These are phyloP conservation scores for Aphanomyces astaci DNA, from an alignment of 352 stramenopile species.

Conservation along the genomic window DNA sequence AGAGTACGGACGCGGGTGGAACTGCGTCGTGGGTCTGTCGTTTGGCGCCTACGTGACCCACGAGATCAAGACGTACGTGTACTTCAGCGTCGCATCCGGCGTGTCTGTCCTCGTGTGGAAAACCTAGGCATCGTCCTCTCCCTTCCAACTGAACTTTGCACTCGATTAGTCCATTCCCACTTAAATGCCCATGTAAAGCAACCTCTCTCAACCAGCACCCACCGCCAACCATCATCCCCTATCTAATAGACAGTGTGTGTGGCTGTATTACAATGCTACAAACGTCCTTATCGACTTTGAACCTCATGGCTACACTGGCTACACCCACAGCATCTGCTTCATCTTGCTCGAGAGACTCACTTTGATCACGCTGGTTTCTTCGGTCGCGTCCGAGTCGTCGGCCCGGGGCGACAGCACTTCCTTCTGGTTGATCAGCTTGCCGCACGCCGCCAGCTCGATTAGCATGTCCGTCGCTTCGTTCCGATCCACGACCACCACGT, in stretches of 20 bases:
- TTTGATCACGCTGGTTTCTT: slow-evolving; percentile 30
- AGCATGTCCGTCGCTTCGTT: slow-evolving; percentile 59
- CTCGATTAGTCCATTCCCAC: too few species aligned
- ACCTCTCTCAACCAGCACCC: too few species aligned
- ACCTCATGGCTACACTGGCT: too few species aligned
- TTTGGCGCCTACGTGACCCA: slow-evolving; percentile 93
- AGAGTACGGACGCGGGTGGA: slow-evolving; percentile 88
- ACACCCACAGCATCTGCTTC: slow-evolving; percentile 45
- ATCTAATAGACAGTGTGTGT: too few species aligned
- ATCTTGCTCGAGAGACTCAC: slow-evolving; percentile 37
- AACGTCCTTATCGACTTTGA: too few species aligned
- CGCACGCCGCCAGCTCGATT: slow-evolving; percentile 49
- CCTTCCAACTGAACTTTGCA: too few species aligned
- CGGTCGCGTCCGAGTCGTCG: slow-evolving; percentile 36
- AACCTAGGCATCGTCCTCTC: slow-evolving; percentile 35
- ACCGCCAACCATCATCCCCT: background rate
- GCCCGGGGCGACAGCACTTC: slow-evolving; percentile 35
- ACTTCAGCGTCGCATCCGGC: slow-evolving; percentile 87
- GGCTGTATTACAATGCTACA: too few species aligned
- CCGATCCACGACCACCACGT: slow-evolving; percentile 51
- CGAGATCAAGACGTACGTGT: slow-evolving; percentile 95
- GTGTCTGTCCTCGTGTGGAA: slow-evolving; percentile 90
- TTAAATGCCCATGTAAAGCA: too few species aligned
- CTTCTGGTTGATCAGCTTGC: slow-evolving; percentile 52
- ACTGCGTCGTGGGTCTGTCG: slow-evolving; percentile 86